Evolutionary conservation across 176 grass and related monocot species (phyloP), one percentile per base, ranked within the genome.

Genomic region (Chrysopogon serrulatus): DNA sequence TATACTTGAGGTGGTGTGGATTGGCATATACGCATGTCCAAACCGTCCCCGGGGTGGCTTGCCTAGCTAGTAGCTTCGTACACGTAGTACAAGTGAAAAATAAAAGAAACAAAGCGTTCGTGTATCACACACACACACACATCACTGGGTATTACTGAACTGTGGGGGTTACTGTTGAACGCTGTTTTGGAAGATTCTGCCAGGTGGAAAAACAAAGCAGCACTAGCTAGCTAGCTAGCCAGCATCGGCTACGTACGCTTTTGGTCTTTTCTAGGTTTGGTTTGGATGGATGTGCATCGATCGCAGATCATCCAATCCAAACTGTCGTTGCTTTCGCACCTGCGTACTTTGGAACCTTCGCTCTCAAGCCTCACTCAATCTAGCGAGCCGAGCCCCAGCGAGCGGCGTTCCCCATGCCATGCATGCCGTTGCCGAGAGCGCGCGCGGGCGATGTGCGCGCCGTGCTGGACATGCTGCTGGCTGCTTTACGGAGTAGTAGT

Each of bases 291-390:
- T 27, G n/a, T n/a, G 56, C 56, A 60, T 60, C 56, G 56, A 5
- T 12, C 34, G 69, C 41, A 30, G 26, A 66, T 32, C 79, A 83
- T 40, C 78, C 77, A 71, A 81, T 49, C 77, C 87, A 79, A 39
- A 15, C 74, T 14, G 78, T n/a, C n/a, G n/a, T 45, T 34, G 83
- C 78, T 86, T 82, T 90, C 57, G 5, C 19, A 8, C 71, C 31
- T 8, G 67, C 17, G 68, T 89, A 76, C 81, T 94, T 89, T 94
- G 85, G 81, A 86, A 80, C 40, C 85, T 82, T 88, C 84, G 34
- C 72, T 76, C 28, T 74, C 59, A 91, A 86, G 76, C 76, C 48
- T 49, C n/a, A n/a, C n/a, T n/a, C 17, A 77, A 88, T 56, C 26
- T 53, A 8, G 49, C 49, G 47, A 47, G 11, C 9, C 49, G 19